phyloP scores from a whole-genome alignment of 2,329 filamentous ascomycete genomes.

The Talaromyces rugulosus region DNA sequence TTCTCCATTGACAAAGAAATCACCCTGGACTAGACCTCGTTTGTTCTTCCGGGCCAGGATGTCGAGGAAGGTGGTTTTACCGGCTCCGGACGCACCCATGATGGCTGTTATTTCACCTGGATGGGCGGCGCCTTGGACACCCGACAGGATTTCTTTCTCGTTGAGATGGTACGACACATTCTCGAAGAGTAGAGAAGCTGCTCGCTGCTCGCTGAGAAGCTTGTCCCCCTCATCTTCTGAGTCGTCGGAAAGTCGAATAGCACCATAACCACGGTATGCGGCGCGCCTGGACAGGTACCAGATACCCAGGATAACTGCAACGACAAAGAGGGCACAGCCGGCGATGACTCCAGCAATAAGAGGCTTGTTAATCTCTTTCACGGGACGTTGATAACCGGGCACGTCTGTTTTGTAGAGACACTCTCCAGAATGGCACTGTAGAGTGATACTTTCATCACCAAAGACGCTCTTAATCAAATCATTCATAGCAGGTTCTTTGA shows the following conservation, averaged over 20 bases:
- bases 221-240: constrained; percentile 83
- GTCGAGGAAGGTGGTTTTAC: constrained; percentile 95
- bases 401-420: constrained; percentile 91
- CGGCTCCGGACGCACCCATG: constrained; percentile 96
- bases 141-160: constrained; percentile 76
- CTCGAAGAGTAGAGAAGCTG: constrained; percentile 81
- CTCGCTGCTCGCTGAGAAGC: constrained; percentile 87
- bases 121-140: constrained; percentile 79
- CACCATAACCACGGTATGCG: constrained; percentile 57
- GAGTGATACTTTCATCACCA: constrained; percentile 81
- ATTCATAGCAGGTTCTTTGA: constrained; percentile 91
- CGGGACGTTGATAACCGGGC: constrained; percentile 79
- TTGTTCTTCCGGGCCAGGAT: constrained; percentile 97
- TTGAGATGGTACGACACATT: constrained; percentile 84
- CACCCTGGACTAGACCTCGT: constrained; percentile 69
- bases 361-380: constrained; percentile 95
- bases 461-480: constrained; percentile 83
- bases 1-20: constrained; percentile 92
- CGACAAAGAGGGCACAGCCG: constrained; percentile 76
- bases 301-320: constrained; percentile 74
- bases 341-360: constrained; percentile 93
- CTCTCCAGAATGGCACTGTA: constrained; percentile 81
- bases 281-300: constrained; percentile 85
- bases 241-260: constrained; percentile 76
- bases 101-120: constrained; percentile 96